Evolutionary conservation across 768 basidiomycete species (phyloP), one percentile per base, ranked within the genome.

Genomic region (Hygrophorus russula): DNA sequence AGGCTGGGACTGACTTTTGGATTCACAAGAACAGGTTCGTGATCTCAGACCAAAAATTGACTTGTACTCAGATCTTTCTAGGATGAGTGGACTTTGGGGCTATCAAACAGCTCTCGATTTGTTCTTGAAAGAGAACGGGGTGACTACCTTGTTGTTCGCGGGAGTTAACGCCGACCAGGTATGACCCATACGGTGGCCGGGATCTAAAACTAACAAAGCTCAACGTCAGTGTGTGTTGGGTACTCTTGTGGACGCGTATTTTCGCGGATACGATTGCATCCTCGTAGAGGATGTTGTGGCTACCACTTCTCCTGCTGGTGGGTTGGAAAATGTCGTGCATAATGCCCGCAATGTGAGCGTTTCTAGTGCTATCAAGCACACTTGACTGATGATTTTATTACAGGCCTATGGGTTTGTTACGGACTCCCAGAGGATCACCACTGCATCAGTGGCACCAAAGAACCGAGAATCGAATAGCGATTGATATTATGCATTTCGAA

Each of bases 121-220:
- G 30, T 80, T 75, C 54, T 67, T 82, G 33, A 63, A 74, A 45
- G 76, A 80, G 52, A 71, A 76, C 36, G 78, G 80, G 31, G 70
- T 81, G 45, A 75, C 64, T 8, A 79, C 76, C 1, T 59, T 81
- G 27, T 59, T 82, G 48, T 74, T 82, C 43, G 70, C 73, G 24
- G 80, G 79, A 24, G 80, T 82, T 13, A 82, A 81, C 52, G 64
- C 80, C 5, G 78, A 80, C 51, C 77, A 80, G 70, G 80, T 77
- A 44, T 44, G 36, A 48, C 29, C 17, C 20, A 37, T n/a, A 41
- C 20, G 19, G 18, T 31, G 13, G 24, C 34, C 37, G 18, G 14
- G 4, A n/a, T 32, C 7, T 36, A 20, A 13, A 18, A 27, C 27
- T 44, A 15, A n/a, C 20, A n/a, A 24, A 27, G 14, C 32, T 35